Evolutionary conservation across 768 basidiomycete genomes (phyloP), one percentile per base, ranked within the genome.

Genomic region (Mrakia frigida): DNA sequence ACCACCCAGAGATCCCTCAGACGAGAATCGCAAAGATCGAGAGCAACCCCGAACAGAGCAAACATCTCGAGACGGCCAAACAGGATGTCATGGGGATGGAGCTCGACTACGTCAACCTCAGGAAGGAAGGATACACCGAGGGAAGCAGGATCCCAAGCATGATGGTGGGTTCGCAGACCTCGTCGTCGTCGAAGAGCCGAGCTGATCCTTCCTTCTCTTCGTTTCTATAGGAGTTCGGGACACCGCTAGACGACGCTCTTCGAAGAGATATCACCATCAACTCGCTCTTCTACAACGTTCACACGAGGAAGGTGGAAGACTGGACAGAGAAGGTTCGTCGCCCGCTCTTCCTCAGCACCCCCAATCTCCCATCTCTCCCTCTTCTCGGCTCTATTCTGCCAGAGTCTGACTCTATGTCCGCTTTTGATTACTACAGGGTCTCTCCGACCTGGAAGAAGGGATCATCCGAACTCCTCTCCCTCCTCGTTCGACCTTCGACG

Each of bases 231-330:
- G 86, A 87, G 46, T 96, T 94, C 74, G 97, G 97, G 10, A 96
- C 95, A 4, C 94, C 96, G 0, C 81, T 91, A 21, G 88, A 98
- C 84, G 97, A 99, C 82, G 94, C 97, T 2, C 82, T 91, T 68
- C 86, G 97, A 72, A 86, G 97, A 80, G 97, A 99, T 82, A 88
- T 91, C 39, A 98, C 97, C 1, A 97, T 99, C 83, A 99, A 99
- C 81, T 86, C 96, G 0, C 85, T 99, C 10, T 98, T 98, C 84
- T 98, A 95, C 85, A 98, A 99, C 79, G 88, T 99, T 1, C 94
- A 97, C 80, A 90, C 90, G 0, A 87, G 89, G 21, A 79, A 84
- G 4, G 90, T 99, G 3, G 97, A 99, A 81, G 97, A 99, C 82
- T 87, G 87, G 80, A 96, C 94, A 1, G 87, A 86, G 80, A 90